Conservation (phyloP, 306 rosid genomes). For the Quercus alba region DNA sequence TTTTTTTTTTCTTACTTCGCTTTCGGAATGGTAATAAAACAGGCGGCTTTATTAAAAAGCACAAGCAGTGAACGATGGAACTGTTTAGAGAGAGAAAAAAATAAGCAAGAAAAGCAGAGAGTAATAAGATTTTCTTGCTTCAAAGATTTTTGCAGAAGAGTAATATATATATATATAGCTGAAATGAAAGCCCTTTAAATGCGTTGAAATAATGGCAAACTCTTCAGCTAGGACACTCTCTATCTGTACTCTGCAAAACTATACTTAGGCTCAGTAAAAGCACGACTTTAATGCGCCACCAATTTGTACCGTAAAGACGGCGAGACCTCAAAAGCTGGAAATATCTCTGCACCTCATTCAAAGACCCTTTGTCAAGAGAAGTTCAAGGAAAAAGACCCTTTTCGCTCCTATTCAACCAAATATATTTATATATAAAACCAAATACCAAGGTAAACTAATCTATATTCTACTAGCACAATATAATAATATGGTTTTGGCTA, state of each 20-base stretch:
- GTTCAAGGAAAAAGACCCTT: slow-evolving; percentile 39
- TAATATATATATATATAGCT: background rate
- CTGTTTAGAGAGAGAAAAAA: background rate
- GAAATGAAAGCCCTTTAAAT: slow-evolving; percentile 36
- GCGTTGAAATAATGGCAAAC: slow-evolving; percentile 29
- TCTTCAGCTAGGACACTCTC: slow-evolving; percentile 17
- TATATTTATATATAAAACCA: background rate
- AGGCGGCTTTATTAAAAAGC: background rate
- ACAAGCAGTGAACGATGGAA: background rate
- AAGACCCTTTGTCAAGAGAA: background rate
- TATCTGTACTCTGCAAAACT: slow-evolving; percentile 8
- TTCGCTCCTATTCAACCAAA: slow-evolving; percentile 36
- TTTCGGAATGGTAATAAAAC: slow-evolving; percentile 2
- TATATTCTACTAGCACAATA: background rate
- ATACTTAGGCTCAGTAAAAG: slow-evolving; percentile 20
- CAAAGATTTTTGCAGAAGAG: background rate
- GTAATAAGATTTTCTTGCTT: slow-evolving; percentile 18
- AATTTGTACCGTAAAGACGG: slow-evolving; percentile 67
- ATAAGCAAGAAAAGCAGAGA: background rate
- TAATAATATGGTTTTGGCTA: slow-evolving; percentile 2
- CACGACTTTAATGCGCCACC: slow-evolving; percentile 58
- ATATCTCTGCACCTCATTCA: background rate
- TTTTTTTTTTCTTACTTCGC: background rate
- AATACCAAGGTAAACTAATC: background rate
- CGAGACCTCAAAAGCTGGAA: slow-evolving; percentile 63